phyloP scores from a whole-genome alignment of 805 yeast genomes.

The Pichia deserticola region DNA sequence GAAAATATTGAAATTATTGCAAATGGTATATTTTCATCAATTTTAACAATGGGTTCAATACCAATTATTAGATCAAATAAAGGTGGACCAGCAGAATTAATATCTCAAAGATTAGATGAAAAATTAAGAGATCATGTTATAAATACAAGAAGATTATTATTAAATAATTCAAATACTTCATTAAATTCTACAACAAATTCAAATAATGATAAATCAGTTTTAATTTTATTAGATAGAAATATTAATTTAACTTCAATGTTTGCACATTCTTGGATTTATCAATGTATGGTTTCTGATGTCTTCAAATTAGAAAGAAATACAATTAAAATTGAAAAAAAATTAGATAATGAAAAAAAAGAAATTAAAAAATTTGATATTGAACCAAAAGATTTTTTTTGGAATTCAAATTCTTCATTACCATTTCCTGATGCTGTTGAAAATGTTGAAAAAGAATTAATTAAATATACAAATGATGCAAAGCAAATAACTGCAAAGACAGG shows the following conservation, averaged over 20 bases:
- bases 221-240: conserved; percentile 79
- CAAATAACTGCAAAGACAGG: conserved; percentile 73
- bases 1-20: conserved; percentile 62
- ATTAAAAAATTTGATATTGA: conserved; percentile 75
- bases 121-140: conserved; percentile 79
- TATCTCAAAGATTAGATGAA: conserved; percentile 80
- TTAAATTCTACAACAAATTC: conserved; percentile 3
- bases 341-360: conserved; percentile 24
- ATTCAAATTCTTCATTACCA: conserved; percentile 72
- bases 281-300: conserved; percentile 91
- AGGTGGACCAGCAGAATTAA: conserved; percentile 93
- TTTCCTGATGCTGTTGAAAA: conserved; percentile 99
- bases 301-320: conserved; percentile 78
- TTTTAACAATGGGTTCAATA: conserved; percentile 68
- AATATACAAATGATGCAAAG: conserved; percentile 81
- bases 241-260: conserved; percentile 91
- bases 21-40: conserved; percentile 69
- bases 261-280: conserved; percentile 96
- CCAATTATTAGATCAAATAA: conserved; percentile 89
- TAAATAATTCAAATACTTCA: conserved; percentile 1
- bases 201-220: conserved; percentile 54
- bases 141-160: conserved; percentile 43
- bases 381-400: conserved; percentile 92
- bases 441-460: conserved; percentile 75
- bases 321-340: conserved; percentile 45